Conservation (phyloP, 257 asterid genomes). For the Plectranthus barbatus region DNA sequence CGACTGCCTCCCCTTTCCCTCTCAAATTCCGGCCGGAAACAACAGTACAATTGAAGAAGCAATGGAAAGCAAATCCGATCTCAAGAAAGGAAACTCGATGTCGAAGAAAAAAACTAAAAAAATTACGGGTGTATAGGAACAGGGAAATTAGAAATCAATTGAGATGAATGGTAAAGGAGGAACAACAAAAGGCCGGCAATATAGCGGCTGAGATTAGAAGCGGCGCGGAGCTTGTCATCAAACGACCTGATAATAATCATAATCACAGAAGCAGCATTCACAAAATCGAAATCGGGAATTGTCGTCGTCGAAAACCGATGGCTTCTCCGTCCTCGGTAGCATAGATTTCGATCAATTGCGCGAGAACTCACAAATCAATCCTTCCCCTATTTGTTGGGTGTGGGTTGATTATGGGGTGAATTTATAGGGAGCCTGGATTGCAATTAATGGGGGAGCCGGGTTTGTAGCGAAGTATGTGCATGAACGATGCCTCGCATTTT, state of each 20-base stretch:
- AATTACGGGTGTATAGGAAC: slow-evolving; percentile 85
- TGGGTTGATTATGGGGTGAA: neutral
- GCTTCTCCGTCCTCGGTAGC: slow-evolving; percentile 51
- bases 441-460: neutral
- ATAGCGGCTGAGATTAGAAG: slow-evolving; percentile 79
- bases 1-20: neutral
- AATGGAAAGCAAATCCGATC: slow-evolving; percentile 14
- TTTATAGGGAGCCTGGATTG: slow-evolving; percentile 4
- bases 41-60: slow-evolving; percentile 3
- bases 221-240: slow-evolving; percentile 63
- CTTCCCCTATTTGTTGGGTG: neutral
- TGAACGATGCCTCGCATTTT: slow-evolving; percentile 4
- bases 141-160: slow-evolving; percentile 87
- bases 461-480: slow-evolving; percentile 16
- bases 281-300: slow-evolving; percentile 13
- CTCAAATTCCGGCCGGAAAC: slow-evolving; percentile 5
- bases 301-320: slow-evolving; percentile 27
- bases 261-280: slow-evolving; percentile 31
- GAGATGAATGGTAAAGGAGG: slow-evolving; percentile 75
- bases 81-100: neutral
- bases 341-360: slow-evolving; percentile 37
- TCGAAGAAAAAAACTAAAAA: neutral
- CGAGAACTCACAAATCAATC: neutral
- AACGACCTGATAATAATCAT: slow-evolving; percentile 72
- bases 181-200: slow-evolving; percentile 86